phyloP scores from a whole-genome alignment of 352 stramenopile genomes.

The Aphanomyces astaci region DNA sequence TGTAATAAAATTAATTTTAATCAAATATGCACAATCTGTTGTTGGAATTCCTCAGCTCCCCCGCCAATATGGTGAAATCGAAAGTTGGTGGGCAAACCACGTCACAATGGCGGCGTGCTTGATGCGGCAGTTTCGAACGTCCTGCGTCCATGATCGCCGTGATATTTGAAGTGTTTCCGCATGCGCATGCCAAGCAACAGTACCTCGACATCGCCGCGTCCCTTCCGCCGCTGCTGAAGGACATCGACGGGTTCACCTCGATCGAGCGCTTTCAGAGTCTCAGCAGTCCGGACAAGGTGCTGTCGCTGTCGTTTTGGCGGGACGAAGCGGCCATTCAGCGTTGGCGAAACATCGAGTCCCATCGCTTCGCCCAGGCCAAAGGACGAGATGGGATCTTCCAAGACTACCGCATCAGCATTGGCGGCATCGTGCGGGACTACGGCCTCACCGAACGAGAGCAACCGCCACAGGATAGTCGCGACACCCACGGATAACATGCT shows the following conservation, averaged over 20 bases:
- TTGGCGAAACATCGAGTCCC: neutral
- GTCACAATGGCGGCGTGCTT: neutral
- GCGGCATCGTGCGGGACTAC: neutral
- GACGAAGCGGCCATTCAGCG: neutral
- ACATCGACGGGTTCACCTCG: neutral
- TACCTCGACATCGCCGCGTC: neutral
- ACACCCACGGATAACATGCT: neutral
- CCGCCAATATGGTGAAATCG: no score
- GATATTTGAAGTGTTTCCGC: neutral
- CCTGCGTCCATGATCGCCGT: neutral
- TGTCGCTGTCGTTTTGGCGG: neutral
- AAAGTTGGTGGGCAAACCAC: no score
- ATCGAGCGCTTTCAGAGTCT: conserved; percentile 1
- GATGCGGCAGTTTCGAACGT: neutral
- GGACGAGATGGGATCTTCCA: neutral
- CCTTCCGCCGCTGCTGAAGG: neutral
- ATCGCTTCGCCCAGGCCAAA: neutral
- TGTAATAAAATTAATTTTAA: no score
- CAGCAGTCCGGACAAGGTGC: neutral
- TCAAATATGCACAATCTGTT: no score
- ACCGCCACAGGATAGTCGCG: neutral
- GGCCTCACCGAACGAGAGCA: neutral
- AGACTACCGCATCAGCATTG: conserved; percentile 1
- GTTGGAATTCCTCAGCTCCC: no score
- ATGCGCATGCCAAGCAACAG: neutral